Evolutionary conservation across 2,329 filamentous ascomycete genomes (phyloP), one percentile per base, ranked within the genome.

Genomic region (Knufia fluminis): DNA sequence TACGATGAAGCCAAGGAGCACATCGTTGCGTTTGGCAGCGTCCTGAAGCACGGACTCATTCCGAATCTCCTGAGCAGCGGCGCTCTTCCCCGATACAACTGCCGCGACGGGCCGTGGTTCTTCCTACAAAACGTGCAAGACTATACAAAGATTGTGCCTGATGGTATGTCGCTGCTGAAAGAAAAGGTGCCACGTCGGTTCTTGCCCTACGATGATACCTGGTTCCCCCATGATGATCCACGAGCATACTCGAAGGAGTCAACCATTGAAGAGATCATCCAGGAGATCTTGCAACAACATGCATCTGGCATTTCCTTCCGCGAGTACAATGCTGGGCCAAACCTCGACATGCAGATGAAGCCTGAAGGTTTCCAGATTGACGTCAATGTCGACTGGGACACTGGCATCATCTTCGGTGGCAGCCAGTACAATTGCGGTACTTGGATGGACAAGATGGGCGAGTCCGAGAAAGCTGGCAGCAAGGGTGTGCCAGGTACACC

Each of bases 381-480:
- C 52, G 84, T 97, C 58, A 79, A 85, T 52, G 86, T 94, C 9
- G 91, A 98, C 64, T 97, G 91, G 91, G 72, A 78, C 26, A 92
- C 82, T 3, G 94, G 92, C 19, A 78, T 98, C 55, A 83, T 98
- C 51, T 95, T 94, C 61, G 92, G 94, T 49, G 92, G 94, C 28
- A 97, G 87, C 62, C 90, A 96, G 63, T 77, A 72, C 68, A 98
- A 98, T 67, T 98, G 94, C 60, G 92, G 92, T 46, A 98, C 92
- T 1, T 98, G 92, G 92, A 96, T 96, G 89, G 92, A 98, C 74
- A 98, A 98, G 77, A 98, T 98, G 92, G 92, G 92, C n/a, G 92
- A 98, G 67, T 95, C 89, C 54, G 81, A 86, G 56, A 86, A 83
- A 54, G 92, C 94, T 14, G 84, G 85, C 51, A 95, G 83, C 62